phyloP scores from a whole-genome alignment of 1,284 basidiomycete species.

The Fomes fomentarius region DNA sequence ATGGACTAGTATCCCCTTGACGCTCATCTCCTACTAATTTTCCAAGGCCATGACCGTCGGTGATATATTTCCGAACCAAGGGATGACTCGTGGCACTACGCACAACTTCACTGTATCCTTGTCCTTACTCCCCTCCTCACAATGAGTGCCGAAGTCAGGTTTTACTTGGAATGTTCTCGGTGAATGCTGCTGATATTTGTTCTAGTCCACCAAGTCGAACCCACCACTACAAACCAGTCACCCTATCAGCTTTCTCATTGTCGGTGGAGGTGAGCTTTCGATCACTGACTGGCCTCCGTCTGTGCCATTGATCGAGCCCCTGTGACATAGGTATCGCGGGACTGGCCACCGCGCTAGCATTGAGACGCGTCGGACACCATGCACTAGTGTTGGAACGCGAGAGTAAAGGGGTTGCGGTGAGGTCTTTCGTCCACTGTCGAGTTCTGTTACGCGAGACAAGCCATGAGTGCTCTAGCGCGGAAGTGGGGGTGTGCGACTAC shows the following conservation, averaged over 20 bases:
- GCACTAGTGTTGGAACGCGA: constrained; percentile 41
- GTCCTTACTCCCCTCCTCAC: background rate
- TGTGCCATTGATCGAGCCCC: background rate
- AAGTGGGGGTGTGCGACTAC: constrained; percentile 47
- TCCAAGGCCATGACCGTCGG: background rate
- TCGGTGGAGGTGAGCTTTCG: constrained; percentile 8
- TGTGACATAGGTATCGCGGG: constrained; percentile 34
- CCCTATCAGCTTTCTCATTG: constrained; percentile 16
- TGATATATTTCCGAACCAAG: background rate
- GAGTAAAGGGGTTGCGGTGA: constrained; percentile 43
- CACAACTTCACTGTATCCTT: background rate
- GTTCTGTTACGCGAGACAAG: background rate
- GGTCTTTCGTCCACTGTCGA: constrained; percentile 30
- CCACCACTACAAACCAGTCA: constrained; percentile 13
- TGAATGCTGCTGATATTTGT: background rate
- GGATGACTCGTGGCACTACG: background rate
- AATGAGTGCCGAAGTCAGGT: constrained; percentile 7
- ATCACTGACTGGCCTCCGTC: background rate
- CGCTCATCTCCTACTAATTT: background rate
- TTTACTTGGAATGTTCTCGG: background rate
- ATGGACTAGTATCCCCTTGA: background rate
- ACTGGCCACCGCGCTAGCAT: constrained; percentile 51
- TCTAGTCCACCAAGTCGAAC: constrained; percentile 3
- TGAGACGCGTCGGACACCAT: constrained; percentile 40
- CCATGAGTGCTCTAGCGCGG: constrained; percentile 6